These are phyloP conservation scores for Sphagnum magellanicum DNA, from an alignment of 228 moss, liverwort and hornwort species.

Conservation along the genomic window DNA sequence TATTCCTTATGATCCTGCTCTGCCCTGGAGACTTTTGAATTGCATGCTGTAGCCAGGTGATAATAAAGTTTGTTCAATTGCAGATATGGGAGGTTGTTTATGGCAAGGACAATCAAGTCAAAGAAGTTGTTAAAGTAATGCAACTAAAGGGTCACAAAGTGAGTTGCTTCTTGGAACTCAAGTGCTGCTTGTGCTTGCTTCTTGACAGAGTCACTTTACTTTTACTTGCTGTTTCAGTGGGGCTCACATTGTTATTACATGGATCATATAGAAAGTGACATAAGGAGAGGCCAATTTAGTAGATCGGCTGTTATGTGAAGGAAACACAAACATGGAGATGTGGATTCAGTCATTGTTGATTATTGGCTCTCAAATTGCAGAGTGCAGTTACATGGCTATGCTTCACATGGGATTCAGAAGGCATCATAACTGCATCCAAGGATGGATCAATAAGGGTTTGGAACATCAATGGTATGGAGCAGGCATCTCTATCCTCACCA, in stretches of 20 bases:
- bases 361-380: constrained; percentile 21
- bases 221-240: too few relatives aligned
- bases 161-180: background rate
- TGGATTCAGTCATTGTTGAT: too few relatives aligned
- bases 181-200: too few relatives aligned
- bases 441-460: constrained; percentile 96
- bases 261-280: too few relatives aligned
- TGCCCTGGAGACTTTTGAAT: background rate
- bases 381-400: constrained; percentile 98
- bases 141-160: constrained; percentile 99
- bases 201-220: too few relatives aligned
- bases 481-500: background rate
- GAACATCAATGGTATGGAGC: constrained; percentile 76
- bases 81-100: constrained; percentile 95
- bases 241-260: too few relatives aligned
- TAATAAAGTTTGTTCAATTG: background rate
- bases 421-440: constrained; percentile 92
- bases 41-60: background rate
- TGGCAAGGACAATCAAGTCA: constrained; percentile 84
- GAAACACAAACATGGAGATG: too few relatives aligned
- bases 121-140: constrained; percentile 79
- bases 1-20: background rate
- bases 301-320: too few relatives aligned
- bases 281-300: too few relatives aligned
- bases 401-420: constrained; percentile 88